Percentiles rank a stretch among this genome's conserved stretches.
Evolutionary conservation across 306 rosid species (phyloP).

Genomic region (Casuarina glauca): DNA sequence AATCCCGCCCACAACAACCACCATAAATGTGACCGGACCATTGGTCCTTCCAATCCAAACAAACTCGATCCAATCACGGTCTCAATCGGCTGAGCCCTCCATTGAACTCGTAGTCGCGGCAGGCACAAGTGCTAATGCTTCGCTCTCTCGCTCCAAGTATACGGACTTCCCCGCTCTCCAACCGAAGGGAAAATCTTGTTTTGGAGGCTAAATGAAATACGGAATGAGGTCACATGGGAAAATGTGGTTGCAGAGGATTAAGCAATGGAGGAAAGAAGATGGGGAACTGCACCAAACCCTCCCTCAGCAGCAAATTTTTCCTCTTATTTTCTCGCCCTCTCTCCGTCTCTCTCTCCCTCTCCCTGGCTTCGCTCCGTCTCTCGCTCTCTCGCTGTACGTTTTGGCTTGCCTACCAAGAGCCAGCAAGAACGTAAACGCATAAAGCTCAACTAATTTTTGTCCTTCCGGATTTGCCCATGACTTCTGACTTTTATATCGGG

Average conservation of each 20-base stretch:
- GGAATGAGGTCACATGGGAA: constrained; percentile 29
- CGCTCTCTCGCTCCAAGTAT: constrained; percentile 22
- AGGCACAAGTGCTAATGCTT: constrained; percentile 10
- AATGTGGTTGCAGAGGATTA: constrained; percentile 56
- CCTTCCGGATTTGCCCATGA: not conserved
- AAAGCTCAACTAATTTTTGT: not conserved
- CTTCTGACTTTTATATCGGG: not conserved
- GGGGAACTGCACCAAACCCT: constrained; percentile 39
- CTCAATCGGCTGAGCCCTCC: not conserved
- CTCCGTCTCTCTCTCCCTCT: not conserved
- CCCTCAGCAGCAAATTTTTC: constrained; percentile 54
- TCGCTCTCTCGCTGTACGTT: not conserved
- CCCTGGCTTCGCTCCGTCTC: not conserved
- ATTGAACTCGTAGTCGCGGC: not conserved
- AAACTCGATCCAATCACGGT: constrained; percentile 36
- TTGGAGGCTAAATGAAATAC: not conserved
- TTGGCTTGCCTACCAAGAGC: constrained; percentile 13
- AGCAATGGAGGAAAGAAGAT: constrained; percentile 41
- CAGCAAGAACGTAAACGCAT: constrained; percentile 28
- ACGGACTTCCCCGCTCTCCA: constrained; percentile 8
- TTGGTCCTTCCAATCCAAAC: constrained; percentile 4
- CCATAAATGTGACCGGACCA: constrained; percentile 35
- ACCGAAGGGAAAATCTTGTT: not conserved
- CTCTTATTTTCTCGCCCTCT: constrained; percentile 33
- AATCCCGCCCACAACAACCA: constrained; percentile 40